These are phyloP conservation scores for Calophaca sinica DNA, from an alignment of 306 rosid species.

Conservation along the genomic window DNA sequence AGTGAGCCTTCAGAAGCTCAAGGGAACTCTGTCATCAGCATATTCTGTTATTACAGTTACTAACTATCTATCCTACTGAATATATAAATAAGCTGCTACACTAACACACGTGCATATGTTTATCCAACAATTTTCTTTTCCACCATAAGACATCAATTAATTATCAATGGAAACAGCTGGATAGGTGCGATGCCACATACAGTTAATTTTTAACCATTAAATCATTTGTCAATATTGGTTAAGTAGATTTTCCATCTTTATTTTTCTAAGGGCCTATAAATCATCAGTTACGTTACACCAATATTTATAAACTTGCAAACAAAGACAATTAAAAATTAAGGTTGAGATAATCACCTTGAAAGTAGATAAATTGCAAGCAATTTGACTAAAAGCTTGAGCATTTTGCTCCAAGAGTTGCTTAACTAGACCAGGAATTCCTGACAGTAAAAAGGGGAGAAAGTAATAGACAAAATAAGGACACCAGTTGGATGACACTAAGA, in stretches of 20 bases:
- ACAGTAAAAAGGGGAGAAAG: slow-evolving; percentile 39
- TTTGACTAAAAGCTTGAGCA: slow-evolving; percentile 76
- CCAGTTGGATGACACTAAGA: slow-evolving; percentile 11
- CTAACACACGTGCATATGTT: not conserved
- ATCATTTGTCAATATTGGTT: slow-evolving; percentile 4
- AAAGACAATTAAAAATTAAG: slow-evolving; percentile 28
- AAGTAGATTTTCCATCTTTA: not conserved
- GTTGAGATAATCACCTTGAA: slow-evolving; percentile 68
- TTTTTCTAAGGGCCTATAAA: not conserved
- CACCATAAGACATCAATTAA: not conserved
- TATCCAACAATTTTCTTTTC: slow-evolving; percentile 7
- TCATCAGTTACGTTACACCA: slow-evolving; percentile 11
- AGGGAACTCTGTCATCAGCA: not conserved
- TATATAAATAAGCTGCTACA: not conserved
- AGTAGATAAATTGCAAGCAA: slow-evolving; percentile 66
- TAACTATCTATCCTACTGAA: not conserved
- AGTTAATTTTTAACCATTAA: slow-evolving; percentile 2
- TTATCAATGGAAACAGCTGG: slow-evolving; percentile 3
- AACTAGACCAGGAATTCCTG: slow-evolving; percentile 67
- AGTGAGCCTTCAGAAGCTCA: not conserved
- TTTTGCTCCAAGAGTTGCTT: slow-evolving; percentile 84
- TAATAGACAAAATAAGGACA: slow-evolving; percentile 38
- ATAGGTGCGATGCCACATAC: slow-evolving; percentile 13
- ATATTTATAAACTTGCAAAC: slow-evolving; percentile 7
- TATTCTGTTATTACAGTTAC: not conserved